Base-by-base conservation (phyloP, 2,329 filamentous ascomycete species). In the Dactylellina haptotyla region DNA sequence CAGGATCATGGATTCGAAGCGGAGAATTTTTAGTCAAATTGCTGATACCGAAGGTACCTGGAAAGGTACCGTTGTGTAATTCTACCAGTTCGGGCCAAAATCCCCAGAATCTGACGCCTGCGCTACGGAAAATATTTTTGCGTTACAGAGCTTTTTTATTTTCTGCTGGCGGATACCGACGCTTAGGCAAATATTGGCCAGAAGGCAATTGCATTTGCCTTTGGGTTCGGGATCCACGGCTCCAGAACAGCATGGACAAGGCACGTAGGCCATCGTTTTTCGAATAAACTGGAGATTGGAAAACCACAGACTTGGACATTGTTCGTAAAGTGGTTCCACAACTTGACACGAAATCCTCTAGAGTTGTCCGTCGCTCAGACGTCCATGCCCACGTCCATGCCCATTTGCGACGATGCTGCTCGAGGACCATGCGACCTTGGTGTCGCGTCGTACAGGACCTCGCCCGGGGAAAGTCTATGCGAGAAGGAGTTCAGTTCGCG, bases 41-140 rank as follows among this genome's bases (percentile, higher is more conserved):
- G 45, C 54, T 50, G 51, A 66, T 66, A 59, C 53, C 28, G 34
- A 30, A 34, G 32, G 32, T 12, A 56, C 16, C 23, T 28, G 14
- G 30, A 43, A 20, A 34, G n/a, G 20, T 41, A 26, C 43, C 53
- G 37, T 59, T 59, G 56, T 59, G 63, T 46, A 58, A 66, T 58
- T 66, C 51, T 30, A 50, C 34, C 62, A 51, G 50, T 32, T 50
- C 16, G 26, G 45, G 37, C 26, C 59, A 32, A 34, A 41, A 48
- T 54, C 41, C 39, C 48, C 30, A 53, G 25, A 67, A 57, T n/a
- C 32, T 43, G 23, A 53, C 41, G 34, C 32, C 53, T 43, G 51
- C 58, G 30, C 53, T 65, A 48, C 67, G 67, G 67, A 72, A 65
- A 59, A 72, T 72, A 61, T 34, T 72, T 57, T 65, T 53, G 67